Conservation (phyloP, 2,329 filamentous ascomycete species). For the Tolypocladium tundrense region DNA sequence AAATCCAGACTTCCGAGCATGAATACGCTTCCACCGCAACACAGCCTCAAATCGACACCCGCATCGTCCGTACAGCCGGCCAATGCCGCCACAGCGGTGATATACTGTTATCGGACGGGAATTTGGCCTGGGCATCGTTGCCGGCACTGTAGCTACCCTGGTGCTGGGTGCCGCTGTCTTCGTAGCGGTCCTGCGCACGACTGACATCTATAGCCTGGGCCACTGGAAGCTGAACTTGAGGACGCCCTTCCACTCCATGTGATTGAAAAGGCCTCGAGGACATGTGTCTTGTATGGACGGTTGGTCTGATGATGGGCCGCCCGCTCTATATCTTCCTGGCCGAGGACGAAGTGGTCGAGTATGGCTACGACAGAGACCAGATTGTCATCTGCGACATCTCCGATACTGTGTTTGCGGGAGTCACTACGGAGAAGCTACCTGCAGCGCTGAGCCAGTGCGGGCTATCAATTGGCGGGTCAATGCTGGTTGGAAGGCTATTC, state of each 20-base stretch:
- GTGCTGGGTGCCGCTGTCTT: conserved; percentile 7
- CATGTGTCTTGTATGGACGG: conserved; percentile 23
- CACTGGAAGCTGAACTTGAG: conserved; percentile 46
- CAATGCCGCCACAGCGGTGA: not conserved
- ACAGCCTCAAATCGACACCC: not conserved
- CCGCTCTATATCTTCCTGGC: conserved; percentile 40
- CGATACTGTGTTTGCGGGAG: conserved; percentile 38
- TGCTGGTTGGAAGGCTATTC: conserved; percentile 25
- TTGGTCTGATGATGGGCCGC: conserved; percentile 36
- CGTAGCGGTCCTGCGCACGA: conserved; percentile 12
- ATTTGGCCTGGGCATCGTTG: conserved; percentile 17
- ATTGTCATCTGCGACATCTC: conserved; percentile 41
- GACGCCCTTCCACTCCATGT: conserved; percentile 39
- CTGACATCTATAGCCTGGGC: conserved; percentile 36
- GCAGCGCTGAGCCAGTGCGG: conserved; percentile 21
- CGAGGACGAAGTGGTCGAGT: conserved; percentile 28
- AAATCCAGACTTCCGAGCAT: too few relatives aligned
- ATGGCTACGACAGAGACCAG: conserved; percentile 31
- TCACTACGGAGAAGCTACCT: conserved; percentile 30
- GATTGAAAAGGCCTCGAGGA: conserved; percentile 34
- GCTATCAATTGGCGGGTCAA: conserved; percentile 24
- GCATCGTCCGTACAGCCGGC: not conserved
- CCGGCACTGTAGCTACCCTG: conserved; percentile 12
- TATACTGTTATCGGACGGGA: conserved; percentile 8
- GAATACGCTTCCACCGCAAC: too few relatives aligned